phyloP scores from a whole-genome alignment of 2,329 filamentous ascomycete species.

The Calonectria pseudoturangicola region DNA sequence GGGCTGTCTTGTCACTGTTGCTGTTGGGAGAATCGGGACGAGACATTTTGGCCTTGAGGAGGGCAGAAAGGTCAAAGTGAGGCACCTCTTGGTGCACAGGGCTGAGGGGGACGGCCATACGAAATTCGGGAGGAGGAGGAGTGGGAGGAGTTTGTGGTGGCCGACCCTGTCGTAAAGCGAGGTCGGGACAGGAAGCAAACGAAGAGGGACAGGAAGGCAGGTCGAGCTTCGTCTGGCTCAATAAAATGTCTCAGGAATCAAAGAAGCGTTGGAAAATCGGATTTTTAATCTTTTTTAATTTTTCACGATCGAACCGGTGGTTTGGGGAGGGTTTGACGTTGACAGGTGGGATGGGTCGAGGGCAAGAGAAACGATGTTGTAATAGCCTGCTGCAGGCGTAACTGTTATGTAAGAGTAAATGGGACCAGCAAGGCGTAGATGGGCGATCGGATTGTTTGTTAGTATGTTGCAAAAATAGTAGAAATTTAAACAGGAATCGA shows the following conservation, averaged over 20 bases:
- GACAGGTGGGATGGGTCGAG: conserved; percentile 28
- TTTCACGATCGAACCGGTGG: conserved; percentile 10
- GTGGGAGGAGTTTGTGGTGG: conserved; percentile 40
- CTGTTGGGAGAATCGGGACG: conserved; percentile 60
- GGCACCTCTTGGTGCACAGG: conserved; percentile 59
- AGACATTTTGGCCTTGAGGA: conserved; percentile 62
- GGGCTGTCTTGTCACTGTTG: conserved; percentile 62
- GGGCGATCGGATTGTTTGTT: conserved; percentile 15
- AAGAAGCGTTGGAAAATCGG: neutral
- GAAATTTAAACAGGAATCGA: neutral
- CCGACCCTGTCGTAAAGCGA: conserved; percentile 43
- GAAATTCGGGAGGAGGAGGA: conserved; percentile 45
- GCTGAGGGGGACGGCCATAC: conserved; percentile 59
- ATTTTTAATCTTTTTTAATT: conserved; percentile 20
- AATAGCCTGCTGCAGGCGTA: conserved; percentile 33
- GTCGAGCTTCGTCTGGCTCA: conserved; percentile 25
- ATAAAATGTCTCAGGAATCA: conserved; percentile 6
- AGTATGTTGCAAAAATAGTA: conserved; percentile 12
- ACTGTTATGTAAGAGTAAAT: conserved; percentile 43
- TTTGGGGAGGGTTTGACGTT: conserved; percentile 29
- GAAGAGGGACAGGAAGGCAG: conserved; percentile 21
- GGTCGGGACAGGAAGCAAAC: neutral
- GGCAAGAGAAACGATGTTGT: conserved; percentile 39
- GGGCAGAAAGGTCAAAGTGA: conserved; percentile 60
- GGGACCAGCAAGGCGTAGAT: conserved; percentile 16